Percentiles rank a stretch among this genome's conserved stretches.
These are phyloP conservation scores for Tylopilus rubrobrunneus DNA, from an alignment of 768 basidiomycete genomes.

Conservation along the genomic window DNA sequence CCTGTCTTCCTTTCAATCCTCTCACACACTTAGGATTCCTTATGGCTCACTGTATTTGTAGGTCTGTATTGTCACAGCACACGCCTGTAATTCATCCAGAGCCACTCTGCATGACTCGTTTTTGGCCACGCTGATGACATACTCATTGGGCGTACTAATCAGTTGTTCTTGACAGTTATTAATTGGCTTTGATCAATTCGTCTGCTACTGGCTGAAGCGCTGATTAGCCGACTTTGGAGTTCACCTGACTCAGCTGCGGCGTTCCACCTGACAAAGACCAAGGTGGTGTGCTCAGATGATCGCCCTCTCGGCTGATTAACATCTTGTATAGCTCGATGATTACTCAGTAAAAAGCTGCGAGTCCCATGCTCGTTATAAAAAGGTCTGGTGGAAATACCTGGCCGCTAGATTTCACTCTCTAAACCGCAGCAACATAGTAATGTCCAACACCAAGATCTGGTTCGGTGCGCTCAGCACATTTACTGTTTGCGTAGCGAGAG, in stretches of 20 bases:
- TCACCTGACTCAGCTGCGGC: neutral
- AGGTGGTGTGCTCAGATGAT: neutral
- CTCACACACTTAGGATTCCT: no score
- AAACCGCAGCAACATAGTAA: neutral
- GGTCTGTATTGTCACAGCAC: no score
- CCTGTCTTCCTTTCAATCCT: no score
- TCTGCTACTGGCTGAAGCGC: no score
- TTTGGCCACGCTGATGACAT: no score
- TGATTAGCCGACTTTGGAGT: no score
- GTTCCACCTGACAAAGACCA: neutral
- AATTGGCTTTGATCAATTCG: neutral
- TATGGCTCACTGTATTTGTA: no score
- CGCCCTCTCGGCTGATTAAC: neutral
- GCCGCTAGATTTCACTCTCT: neutral
- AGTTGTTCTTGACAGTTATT: no score
- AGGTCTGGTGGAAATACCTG: neutral
- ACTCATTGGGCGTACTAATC: no score
- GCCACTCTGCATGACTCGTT: no score
- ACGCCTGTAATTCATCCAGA: no score
- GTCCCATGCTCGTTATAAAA: neutral
- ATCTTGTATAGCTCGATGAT: neutral
- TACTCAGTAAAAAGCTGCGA: neutral
- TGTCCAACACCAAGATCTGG: conserved; percentile 20
- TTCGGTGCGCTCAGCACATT: conserved; percentile 6
- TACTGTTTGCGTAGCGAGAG: neutral